Evolutionary conservation across 2,329 filamentous ascomycete genomes (phyloP).

Genomic region (Fusarium sp.): DNA sequence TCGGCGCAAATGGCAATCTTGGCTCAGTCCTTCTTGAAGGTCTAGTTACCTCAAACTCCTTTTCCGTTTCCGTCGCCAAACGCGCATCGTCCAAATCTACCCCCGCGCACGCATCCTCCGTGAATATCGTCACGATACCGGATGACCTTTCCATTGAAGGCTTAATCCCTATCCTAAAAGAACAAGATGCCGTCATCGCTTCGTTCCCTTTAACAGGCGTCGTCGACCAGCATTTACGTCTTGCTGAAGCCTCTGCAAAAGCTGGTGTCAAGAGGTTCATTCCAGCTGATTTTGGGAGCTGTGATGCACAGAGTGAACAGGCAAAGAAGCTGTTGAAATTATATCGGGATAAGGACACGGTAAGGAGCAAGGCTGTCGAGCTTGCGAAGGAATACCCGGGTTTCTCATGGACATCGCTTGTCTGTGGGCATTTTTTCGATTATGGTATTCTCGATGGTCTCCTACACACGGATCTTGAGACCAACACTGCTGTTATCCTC

Average conservation of each 20-base stretch:
- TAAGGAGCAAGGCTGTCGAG: conserved; percentile 45
- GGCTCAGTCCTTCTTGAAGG: conserved; percentile 51
- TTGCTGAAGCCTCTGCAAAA: conserved; percentile 66
- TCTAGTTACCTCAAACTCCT: conserved; percentile 48
- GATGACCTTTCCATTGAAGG: conserved; percentile 45
- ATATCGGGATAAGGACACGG: conserved; percentile 48
- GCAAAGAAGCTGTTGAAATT: conserved; percentile 46
- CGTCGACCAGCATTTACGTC: conserved; percentile 54
- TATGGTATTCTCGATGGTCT: conserved; percentile 55
- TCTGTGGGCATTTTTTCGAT: conserved; percentile 59
- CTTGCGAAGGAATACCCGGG: conserved; percentile 45
- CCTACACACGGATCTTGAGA: conserved; percentile 55
- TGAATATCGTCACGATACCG: conserved; percentile 40
- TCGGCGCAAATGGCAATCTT: conserved; percentile 52
- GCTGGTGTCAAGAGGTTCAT: conserved; percentile 71
- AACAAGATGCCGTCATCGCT: conserved; percentile 65
- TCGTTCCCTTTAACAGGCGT: conserved; percentile 53
- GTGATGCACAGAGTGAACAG: conserved; percentile 49
- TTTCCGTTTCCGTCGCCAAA: conserved; percentile 65
- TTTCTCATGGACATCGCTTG: conserved; percentile 62
- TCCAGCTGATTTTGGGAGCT: conserved; percentile 65
- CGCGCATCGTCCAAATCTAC: conserved; percentile 51
- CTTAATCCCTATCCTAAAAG: conserved; percentile 59
- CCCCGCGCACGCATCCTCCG: conserved; percentile 32
- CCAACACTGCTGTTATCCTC: conserved; percentile 55